Conservation (phyloP, 2,329 filamentous ascomycete genomes). For the Fusarium hainanense region DNA sequence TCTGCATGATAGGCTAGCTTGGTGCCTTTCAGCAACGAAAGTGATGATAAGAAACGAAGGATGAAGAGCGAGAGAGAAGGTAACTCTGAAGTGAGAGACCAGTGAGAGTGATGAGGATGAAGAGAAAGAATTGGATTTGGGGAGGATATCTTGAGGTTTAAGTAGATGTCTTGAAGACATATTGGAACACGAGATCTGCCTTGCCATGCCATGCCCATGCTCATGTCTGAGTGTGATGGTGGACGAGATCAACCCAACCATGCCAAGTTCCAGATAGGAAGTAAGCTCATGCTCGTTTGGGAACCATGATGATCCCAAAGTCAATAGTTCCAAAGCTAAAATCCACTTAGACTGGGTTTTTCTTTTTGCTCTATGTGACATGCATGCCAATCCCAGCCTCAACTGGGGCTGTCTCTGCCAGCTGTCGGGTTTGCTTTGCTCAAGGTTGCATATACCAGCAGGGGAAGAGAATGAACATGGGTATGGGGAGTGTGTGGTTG, state of each 20-base stretch:
- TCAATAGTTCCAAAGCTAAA: slow-evolving; percentile 40
- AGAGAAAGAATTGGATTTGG: neutral
- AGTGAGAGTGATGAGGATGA: slow-evolving; percentile 19
- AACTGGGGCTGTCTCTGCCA: slow-evolving; percentile 33
- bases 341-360: neutral
- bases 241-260: slow-evolving; percentile 1
- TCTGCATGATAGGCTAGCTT: slow-evolving; percentile 37
- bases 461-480: neutral
- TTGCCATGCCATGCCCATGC: neutral
- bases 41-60: slow-evolving; percentile 12
- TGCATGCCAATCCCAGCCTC: slow-evolving; percentile 34
- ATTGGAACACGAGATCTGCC: slow-evolving; percentile 14
- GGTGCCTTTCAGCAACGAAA: slow-evolving; percentile 32
- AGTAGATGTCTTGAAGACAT: slow-evolving; percentile 12
- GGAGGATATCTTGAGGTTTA: slow-evolving; percentile 30
- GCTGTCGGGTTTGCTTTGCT: slow-evolving; percentile 1
- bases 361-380: slow-evolving; percentile 16
- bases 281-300: slow-evolving; percentile 35
- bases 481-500: slow-evolving; percentile 3
- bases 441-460: slow-evolving; percentile 26
- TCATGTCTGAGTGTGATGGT: neutral
- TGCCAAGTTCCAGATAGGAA: slow-evolving; percentile 30
- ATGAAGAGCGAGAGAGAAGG: slow-evolving; percentile 18
- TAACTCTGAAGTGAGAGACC: slow-evolving; percentile 22
- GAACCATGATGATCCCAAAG: slow-evolving; percentile 11